A percentile compares a stretch with the other conserved stretches of the same genome.
Evolutionary conservation across 768 basidiomycete species (phyloP).

Genomic region (Exsudoporus frostii): DNA sequence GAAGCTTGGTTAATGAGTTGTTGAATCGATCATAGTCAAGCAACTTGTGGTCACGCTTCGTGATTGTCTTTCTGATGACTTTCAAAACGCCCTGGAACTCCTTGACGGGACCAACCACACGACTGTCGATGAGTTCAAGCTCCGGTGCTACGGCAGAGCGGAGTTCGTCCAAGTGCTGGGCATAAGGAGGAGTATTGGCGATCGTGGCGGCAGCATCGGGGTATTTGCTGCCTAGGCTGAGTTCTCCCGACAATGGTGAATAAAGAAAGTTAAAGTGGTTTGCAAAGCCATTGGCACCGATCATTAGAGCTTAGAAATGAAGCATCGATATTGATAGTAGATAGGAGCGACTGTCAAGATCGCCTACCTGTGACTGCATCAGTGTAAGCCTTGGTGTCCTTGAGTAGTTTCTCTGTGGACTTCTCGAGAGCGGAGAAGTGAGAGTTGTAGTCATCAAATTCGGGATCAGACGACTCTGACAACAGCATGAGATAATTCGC

Average conservation of each 20-base stretch:
- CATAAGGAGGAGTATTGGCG: slow-evolving; percentile 69
- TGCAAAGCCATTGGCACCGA: slow-evolving; percentile 58
- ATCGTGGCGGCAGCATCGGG: slow-evolving; percentile 78
- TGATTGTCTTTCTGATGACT: slow-evolving; percentile 87
- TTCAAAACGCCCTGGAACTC: slow-evolving; percentile 88
- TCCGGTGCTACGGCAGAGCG: slow-evolving; percentile 78
- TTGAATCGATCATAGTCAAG: slow-evolving; percentile 95
- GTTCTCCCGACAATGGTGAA: slow-evolving; percentile 70
- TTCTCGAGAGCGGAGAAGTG: slow-evolving; percentile 76
- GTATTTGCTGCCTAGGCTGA: slow-evolving; percentile 72
- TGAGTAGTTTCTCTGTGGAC: slow-evolving; percentile 84
- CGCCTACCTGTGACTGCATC: slow-evolving; percentile 70
- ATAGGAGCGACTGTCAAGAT: not conserved
- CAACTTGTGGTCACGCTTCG: slow-evolving; percentile 97
- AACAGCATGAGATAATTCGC: slow-evolving; percentile 3
- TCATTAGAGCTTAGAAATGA: slow-evolving; percentile 54
- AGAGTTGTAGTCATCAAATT: slow-evolving; percentile 84
- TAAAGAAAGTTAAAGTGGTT: slow-evolving; percentile 62
- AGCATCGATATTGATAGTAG: slow-evolving; percentile 1
- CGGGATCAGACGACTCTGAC: slow-evolving; percentile 76
- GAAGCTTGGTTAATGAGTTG: slow-evolving; percentile 89
- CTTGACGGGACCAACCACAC: slow-evolving; percentile 82
- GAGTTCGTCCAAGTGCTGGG: slow-evolving; percentile 78
- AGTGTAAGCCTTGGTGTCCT: slow-evolving; percentile 85
- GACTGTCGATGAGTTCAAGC: slow-evolving; percentile 87